Percentiles rank a stretch among this genome's conserved stretches.
Evolutionary conservation across 371 early-diverging fungal genomes (phyloP).

Genomic region (Phascolomyces articulosus): DNA sequence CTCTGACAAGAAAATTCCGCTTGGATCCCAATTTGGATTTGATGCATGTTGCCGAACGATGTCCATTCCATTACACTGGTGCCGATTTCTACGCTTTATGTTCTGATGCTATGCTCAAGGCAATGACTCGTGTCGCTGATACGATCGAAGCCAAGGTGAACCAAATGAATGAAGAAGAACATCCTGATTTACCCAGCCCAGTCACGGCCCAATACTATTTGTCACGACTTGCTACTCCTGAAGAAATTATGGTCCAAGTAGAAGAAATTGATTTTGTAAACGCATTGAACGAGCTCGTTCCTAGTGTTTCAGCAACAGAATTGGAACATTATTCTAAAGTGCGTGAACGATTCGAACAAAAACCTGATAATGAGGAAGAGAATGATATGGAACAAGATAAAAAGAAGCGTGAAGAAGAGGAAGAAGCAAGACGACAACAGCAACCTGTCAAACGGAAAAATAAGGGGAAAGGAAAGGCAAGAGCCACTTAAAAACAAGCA

Average conservation of each 20-base stretch:
- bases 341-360: conserved; percentile 65
- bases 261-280: conserved; percentile 79
- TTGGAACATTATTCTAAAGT: conserved; percentile 86
- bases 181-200: conserved; percentile 19
- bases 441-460: conserved; percentile 8
- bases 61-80: conserved; percentile 94
- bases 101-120: conserved; percentile 96
- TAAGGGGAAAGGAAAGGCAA: conserved; percentile 31
- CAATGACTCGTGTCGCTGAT: conserved; percentile 88
- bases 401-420: conserved; percentile 6
- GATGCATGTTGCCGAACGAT: conserved; percentile 73
- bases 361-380: conserved; percentile 32
- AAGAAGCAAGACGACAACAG: conserved; percentile 2
- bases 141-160: conserved; percentile 72
- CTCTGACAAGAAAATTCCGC: conserved; percentile 92
- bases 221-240: conserved; percentile 35
- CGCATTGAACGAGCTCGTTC: conserved; percentile 85
- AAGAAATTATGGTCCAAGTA: conserved; percentile 77
- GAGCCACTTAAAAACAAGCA: conserved; percentile 9
- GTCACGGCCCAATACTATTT: conserved; percentile 29
- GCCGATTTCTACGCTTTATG: conserved; percentile 98
- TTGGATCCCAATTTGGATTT: conserved; percentile 80
- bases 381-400: conserved; percentile 24
- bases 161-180: conserved; percentile 35
- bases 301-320: conserved; percentile 89